Evolutionary conservation across 1,284 basidiomycete species (phyloP).

Genomic region (Coniferiporia sulphurascens): DNA sequence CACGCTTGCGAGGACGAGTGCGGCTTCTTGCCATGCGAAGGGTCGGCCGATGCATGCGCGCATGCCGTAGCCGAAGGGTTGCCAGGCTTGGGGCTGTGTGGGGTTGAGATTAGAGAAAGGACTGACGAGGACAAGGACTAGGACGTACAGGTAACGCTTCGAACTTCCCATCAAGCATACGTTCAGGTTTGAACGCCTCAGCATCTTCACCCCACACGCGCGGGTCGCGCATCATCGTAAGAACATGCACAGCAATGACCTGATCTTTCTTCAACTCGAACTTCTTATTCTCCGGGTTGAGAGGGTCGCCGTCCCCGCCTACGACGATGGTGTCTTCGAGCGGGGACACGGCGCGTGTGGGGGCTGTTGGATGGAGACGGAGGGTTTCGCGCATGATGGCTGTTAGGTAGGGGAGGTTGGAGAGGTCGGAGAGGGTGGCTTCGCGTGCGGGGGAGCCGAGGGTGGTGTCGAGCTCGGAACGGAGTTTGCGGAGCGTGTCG

Average conservation of each 20-base stretch:
- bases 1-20: constrained; percentile 37
- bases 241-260: constrained; percentile 30
- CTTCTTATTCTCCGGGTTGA: constrained; percentile 23
- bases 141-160: constrained; percentile 36
- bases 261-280: constrained; percentile 36
- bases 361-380: constrained; percentile 40
- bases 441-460: constrained; percentile 32
- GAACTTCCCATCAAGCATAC: constrained; percentile 45
- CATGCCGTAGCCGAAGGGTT: constrained; percentile 40
- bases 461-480: constrained; percentile 42
- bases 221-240: constrained; percentile 38
- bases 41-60: constrained; percentile 42
- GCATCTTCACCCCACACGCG: constrained; percentile 47
- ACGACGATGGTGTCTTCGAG: constrained; percentile 35
- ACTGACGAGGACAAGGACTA: constrained; percentile 5
- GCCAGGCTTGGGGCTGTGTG: constrained; percentile 39
- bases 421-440: constrained; percentile 34
- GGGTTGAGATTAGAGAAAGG: constrained; percentile 7
- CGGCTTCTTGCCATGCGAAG: constrained; percentile 46
- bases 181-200: constrained; percentile 40
- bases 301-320: constrained; percentile 25
- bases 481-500: constrained; percentile 37
- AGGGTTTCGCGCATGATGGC: constrained; percentile 45
- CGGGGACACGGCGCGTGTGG: constrained; percentile 32
- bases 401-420: constrained; percentile 40